Conservation (phyloP, 2,329 filamentous ascomycete species). For the Myriosclerotinia duriaeana region DNA sequence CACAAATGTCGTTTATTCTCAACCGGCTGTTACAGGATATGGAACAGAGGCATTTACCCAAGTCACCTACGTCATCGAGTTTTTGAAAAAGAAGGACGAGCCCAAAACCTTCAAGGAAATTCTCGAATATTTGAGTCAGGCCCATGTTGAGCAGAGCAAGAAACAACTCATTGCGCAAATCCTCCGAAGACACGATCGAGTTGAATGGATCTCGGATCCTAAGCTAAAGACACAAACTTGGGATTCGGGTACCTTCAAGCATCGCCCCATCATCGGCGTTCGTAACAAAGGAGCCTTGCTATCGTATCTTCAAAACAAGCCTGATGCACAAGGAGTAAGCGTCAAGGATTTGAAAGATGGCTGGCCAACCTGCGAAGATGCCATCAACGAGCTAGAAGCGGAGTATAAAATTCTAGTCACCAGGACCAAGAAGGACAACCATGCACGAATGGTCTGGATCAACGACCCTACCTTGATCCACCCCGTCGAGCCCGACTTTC, state of each 20-base stretch:
- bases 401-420: constrained; percentile 81
- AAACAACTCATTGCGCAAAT: constrained; percentile 66
- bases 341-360: constrained; percentile 95
- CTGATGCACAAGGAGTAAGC: constrained; percentile 74
- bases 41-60: constrained; percentile 83
- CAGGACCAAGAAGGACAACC: constrained; percentile 87
- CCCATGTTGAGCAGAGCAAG: constrained; percentile 58
- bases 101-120: constrained; percentile 73
- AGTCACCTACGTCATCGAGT: constrained; percentile 81
- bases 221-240: constrained; percentile 66
- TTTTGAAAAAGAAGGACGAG: constrained; percentile 70
- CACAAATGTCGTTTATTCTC: constrained; percentile 66
- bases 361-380: constrained; percentile 80
- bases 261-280: constrained; percentile 82
- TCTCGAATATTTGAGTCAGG: constrained; percentile 75
- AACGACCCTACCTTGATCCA: constrained; percentile 79
- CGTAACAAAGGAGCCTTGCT: constrained; percentile 75
- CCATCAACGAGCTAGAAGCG: constrained; percentile 74
- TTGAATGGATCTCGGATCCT: constrained; percentile 56
- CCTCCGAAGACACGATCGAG: constrained; percentile 62
- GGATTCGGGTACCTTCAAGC: constrained; percentile 71
- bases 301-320: constrained; percentile 75
- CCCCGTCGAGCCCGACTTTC: constrained; percentile 78
- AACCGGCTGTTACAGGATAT: constrained; percentile 72
- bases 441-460: constrained; percentile 82